A percentile compares a stretch with the other conserved stretches of the same genome.
Evolutionary conservation across 2,329 filamentous ascomycete species (phyloP).

Genomic region (Plenodomus biglobosus): DNA sequence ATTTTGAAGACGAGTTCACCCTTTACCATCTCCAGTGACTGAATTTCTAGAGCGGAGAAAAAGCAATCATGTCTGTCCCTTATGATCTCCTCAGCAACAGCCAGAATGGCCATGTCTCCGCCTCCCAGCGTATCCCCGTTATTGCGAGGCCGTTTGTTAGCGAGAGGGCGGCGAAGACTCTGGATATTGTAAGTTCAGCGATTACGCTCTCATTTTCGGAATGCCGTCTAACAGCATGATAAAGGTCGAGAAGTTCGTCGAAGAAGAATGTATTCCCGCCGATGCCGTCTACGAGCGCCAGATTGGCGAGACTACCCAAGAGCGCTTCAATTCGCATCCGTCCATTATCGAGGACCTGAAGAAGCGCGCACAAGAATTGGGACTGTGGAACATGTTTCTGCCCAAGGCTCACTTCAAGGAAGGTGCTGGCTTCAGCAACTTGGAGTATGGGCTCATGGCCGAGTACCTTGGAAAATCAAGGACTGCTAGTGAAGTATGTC

Average conservation of each 20-base stretch:
- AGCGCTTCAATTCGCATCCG: constrained; percentile 78
- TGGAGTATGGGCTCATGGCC: constrained; percentile 98
- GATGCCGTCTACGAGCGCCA: constrained; percentile 80
- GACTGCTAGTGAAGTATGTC: constrained; percentile 55
- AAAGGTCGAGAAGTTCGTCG: constrained; percentile 89
- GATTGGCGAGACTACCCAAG: constrained; percentile 68
- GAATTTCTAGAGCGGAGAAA: not conserved
- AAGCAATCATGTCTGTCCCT: constrained; percentile 32
- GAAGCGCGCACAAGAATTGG: constrained; percentile 75
- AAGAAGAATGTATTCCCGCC: constrained; percentile 79
- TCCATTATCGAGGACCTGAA: constrained; percentile 86
- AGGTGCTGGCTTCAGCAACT: constrained; percentile 89
- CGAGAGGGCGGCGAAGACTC: constrained; percentile 77
- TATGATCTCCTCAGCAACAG: constrained; percentile 39
- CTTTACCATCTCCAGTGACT: no score
- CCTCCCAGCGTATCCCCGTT: constrained; percentile 59
- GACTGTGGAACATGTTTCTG: constrained; percentile 98
- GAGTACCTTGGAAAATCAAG: constrained; percentile 89
- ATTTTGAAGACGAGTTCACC: no score
- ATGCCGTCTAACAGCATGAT: constrained; percentile 2
- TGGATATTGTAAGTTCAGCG: constrained; percentile 64
- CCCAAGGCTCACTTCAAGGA: constrained; percentile 94
- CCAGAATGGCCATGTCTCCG: constrained; percentile 44
- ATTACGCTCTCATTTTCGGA: not conserved
- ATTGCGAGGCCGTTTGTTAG: constrained; percentile 69